Evolutionary conservation across 1,284 basidiomycete genomes (phyloP), one percentile per base, ranked within the genome.

Genomic region (Trichosporon faecale): DNA sequence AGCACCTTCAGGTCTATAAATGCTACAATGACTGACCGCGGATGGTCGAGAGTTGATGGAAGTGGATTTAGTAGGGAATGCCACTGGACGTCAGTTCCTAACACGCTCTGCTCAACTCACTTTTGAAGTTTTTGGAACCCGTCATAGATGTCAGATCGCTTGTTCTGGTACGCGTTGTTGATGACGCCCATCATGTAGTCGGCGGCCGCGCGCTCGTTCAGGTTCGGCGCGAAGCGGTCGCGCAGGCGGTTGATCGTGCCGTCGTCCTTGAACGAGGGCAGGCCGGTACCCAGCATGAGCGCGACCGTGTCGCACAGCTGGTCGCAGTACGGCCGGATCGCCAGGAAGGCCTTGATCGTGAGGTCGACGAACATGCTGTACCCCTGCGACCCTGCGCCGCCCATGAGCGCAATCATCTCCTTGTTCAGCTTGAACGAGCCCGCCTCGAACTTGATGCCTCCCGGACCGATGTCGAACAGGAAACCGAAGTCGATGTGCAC

Each of bases 321-420:
- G 66, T 94, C 90, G 14, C 92, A 91, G 81, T 94, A 91, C 0
- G 95, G 94, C 52, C 97, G 89, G 69, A 95, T 91, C 0, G 96
- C 93, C 27, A 99, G 88, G 88, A 98, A 99, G 0, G 93, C 95
- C 83, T 98, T 98, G 76, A 98, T 89, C 2, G 94, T 94, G 49
- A 99, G 87, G 78, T 94, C 93, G 78, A 93, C 91, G 87, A 99
- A 99, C 68, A 95, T 88, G 69, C 91, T 89, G 83, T 97, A 99
- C 14, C 97, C 97, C 83, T 95, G 91, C 1, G 92, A 94, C 77
- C 92, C 88, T 70, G 91, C 88, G 12, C 97, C 97, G 64, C 97
- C 97, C 97, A 99, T 99, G 35, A 99, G 86, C 14, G 91, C 88
- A 21, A 99, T 91, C 95, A 99, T 99, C 81, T 99, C 97, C 80